These are phyloP conservation scores for Didymella exigua DNA, from an alignment of 2,329 filamentous ascomycete genomes.

Conservation along the genomic window DNA sequence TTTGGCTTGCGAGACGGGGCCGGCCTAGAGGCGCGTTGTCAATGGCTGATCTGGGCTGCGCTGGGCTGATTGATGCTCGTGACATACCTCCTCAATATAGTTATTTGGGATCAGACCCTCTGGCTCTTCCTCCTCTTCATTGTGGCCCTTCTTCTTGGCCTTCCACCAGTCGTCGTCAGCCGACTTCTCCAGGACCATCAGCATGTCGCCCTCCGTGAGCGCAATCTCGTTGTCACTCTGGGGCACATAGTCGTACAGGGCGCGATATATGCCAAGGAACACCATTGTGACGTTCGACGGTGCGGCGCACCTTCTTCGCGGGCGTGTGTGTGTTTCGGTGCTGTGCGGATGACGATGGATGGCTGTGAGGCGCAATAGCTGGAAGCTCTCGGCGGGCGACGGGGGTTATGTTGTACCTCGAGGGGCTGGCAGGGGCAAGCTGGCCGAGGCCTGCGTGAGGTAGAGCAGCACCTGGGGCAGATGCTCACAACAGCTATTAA, in stretches of 20 bases:
- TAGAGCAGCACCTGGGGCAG: constrained; percentile 5
- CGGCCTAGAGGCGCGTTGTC: constrained; percentile 57
- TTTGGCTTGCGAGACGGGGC: constrained; percentile 72
- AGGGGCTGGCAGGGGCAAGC: constrained; percentile 17
- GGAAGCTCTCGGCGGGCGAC: constrained; percentile 14
- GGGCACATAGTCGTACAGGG: constrained; percentile 89
- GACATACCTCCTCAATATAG: constrained; percentile 87
- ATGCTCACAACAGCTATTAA: not conserved
- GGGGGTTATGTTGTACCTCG: constrained; percentile 10
- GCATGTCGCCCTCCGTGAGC: constrained; percentile 82
- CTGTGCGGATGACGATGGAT: constrained; percentile 11
- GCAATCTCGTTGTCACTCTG: constrained; percentile 85
- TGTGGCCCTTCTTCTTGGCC: constrained; percentile 80
- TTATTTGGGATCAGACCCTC: constrained; percentile 91
- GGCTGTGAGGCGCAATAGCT: constrained; percentile 12
- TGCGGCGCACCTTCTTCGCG: constrained; percentile 13
- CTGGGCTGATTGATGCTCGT: not conserved
- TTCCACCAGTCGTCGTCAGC: constrained; percentile 86
- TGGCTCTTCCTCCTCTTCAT: constrained; percentile 89
- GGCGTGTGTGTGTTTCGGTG: not conserved
- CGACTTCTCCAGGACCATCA: constrained; percentile 87
- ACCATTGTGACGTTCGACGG: constrained; percentile 65
- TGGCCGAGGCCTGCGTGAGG: constrained; percentile 11
- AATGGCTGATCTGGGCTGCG: constrained; percentile 8
- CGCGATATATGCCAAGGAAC: constrained; percentile 88